These are phyloP conservation scores for Catharanthus roseus DNA, from an alignment of 257 asterid species.

Conservation along the genomic window DNA sequence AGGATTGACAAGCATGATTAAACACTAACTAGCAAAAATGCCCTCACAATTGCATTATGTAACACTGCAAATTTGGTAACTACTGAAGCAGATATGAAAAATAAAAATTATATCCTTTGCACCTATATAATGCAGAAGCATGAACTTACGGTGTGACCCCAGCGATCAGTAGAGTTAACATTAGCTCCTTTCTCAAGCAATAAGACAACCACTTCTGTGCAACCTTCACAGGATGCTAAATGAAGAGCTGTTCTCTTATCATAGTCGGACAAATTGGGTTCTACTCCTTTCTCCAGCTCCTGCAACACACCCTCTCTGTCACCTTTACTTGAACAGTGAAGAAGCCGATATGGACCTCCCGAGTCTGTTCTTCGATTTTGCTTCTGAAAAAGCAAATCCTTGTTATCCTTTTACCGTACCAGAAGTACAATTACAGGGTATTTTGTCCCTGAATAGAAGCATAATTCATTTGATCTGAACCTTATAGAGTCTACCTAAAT, in stretches of 20 bases:
- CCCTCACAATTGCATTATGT: neutral
- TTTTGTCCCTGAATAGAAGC: neutral
- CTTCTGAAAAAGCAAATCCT: conserved; percentile 14
- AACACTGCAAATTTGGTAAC: neutral
- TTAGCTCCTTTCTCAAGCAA: conserved; percentile 56
- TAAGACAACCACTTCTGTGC: conserved; percentile 42
- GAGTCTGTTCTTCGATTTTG: conserved; percentile 31
- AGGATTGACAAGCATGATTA: neutral
- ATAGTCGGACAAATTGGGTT: conserved; percentile 48
- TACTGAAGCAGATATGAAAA: neutral
- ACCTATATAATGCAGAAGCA: neutral
- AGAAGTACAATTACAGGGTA: neutral
- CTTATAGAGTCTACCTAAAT: neutral
- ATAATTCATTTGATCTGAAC: neutral
- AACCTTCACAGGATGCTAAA: conserved; percentile 62
- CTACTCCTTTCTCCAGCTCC: conserved; percentile 47
- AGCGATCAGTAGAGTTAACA: conserved; percentile 54
- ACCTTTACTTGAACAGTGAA: conserved; percentile 57
- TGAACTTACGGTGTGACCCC: conserved; percentile 70
- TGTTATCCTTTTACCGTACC: neutral
- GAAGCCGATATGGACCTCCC: conserved; percentile 55
- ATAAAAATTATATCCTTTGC: neutral
- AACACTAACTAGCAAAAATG: neutral
- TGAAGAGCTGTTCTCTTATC: conserved; percentile 68
- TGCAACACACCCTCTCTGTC: conserved; percentile 55